Conservation (phyloP, 352 stramenopile species). For the Phytophthora pseudosyringae region DNA sequence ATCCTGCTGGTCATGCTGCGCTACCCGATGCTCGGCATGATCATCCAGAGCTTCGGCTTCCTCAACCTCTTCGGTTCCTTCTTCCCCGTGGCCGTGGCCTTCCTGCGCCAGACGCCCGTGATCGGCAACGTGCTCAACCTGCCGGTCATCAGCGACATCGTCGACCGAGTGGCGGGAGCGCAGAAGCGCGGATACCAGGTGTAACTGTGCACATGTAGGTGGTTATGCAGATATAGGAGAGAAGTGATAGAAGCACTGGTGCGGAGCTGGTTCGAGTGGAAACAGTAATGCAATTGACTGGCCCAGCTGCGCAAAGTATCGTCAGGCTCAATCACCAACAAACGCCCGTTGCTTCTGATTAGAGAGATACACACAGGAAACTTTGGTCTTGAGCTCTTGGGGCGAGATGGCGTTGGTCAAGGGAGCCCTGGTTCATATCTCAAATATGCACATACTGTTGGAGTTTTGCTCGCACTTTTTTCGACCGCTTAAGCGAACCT, state of each 20-base stretch:
- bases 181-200: conserved; percentile 90
- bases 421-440: too few relatives aligned
- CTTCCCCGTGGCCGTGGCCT: conserved; percentile 94
- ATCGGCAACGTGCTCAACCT: conserved; percentile 90
- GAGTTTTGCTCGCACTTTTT: too few relatives aligned
- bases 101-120: conserved; percentile 93
- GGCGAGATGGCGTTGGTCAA: too few relatives aligned
- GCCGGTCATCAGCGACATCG: conserved; percentile 80
- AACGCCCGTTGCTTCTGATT: background rate
- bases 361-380: too few relatives aligned
- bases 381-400: too few relatives aligned
- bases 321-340: background rate
- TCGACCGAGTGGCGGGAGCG: conserved; percentile 84
- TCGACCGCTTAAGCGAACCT: too few relatives aligned
- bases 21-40: conserved; percentile 94
- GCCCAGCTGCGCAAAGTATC: background rate
- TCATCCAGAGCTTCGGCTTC: conserved; percentile 94
- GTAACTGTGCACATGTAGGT: conserved; percentile 31
- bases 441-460: too few relatives aligned
- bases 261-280: background rate
- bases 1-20: conserved; percentile 93
- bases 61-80: conserved; percentile 97
- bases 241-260: conserved; percentile 26
- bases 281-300: conserved; percentile 6
- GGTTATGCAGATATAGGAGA: conserved; percentile 9